A percentile compares a stretch with the other conserved stretches of the same genome.
Conservation (phyloP, 257 asterid species). For the Ilex asprella region DNA sequence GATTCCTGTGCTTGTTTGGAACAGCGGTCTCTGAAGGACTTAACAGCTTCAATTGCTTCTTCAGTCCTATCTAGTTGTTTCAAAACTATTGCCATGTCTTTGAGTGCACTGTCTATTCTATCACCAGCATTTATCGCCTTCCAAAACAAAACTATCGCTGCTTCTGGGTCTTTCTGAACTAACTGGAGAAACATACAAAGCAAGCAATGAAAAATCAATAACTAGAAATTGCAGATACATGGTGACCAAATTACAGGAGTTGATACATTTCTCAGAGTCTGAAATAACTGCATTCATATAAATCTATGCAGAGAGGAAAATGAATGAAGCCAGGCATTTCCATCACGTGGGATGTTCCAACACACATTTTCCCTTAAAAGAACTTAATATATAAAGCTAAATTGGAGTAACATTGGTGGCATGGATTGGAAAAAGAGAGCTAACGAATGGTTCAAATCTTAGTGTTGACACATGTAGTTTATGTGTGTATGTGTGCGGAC, state of each 20-base stretch:
- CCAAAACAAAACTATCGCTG: conserved; percentile 72
- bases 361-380: too few species aligned
- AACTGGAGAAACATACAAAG: conserved; percentile 33
- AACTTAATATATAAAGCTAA: too few species aligned
- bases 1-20: conserved; percentile 87
- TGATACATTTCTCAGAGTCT: neutral
- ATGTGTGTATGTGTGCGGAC: too few species aligned
- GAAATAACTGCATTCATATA: too few species aligned
- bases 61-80: conserved; percentile 73
- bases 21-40: conserved; percentile 62
- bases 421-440: too few species aligned
- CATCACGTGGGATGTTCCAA: too few species aligned
- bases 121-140: conserved; percentile 78
- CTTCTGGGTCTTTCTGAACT: conserved; percentile 70
- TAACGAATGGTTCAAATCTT: too few species aligned
- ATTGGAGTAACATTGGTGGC: too few species aligned
- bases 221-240: conserved; percentile 1
- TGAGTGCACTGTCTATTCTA: conserved; percentile 85
- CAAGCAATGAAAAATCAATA: conserved; percentile 3
- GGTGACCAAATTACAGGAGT: neutral
- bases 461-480: too few species aligned
- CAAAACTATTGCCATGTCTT: conserved; percentile 94
- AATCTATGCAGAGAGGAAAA: too few species aligned
- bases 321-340: too few species aligned
- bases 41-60: conserved; percentile 88